Evolutionary conservation across 306 rosid species (phyloP).

Genomic region (Cicer cuneatum): DNA sequence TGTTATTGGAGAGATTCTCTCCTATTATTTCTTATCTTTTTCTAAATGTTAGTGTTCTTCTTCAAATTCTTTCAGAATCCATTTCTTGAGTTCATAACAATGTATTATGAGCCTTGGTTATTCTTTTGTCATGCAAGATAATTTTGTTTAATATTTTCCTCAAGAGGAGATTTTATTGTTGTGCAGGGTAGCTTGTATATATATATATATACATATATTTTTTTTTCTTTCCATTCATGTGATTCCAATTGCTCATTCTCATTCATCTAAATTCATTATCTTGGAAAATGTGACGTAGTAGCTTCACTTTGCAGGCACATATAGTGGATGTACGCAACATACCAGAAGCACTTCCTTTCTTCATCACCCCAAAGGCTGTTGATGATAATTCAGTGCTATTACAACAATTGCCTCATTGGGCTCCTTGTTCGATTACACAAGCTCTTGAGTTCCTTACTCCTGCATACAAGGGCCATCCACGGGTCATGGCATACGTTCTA

Average conservation of each 20-base stretch:
- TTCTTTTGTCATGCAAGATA: too few relatives aligned
- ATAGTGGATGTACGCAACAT: slow-evolving; percentile 83
- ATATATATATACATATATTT: not conserved
- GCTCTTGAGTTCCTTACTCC: slow-evolving; percentile 96
- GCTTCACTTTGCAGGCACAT: slow-evolving; percentile 65
- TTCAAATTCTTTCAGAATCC: too few relatives aligned
- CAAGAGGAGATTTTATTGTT: not conserved
- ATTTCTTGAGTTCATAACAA: too few relatives aligned
- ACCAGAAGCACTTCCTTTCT: slow-evolving; percentile 96
- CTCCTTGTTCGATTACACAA: slow-evolving; percentile 96
- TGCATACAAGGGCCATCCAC: slow-evolving; percentile 94
- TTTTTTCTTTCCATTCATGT: not conserved
- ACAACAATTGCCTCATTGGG: slow-evolving; percentile 99
- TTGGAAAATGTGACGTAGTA: slow-evolving; percentile 37
- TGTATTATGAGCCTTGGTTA: too few relatives aligned
- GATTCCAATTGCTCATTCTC: slow-evolving; percentile 30
- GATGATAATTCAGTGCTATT: slow-evolving; percentile 93
- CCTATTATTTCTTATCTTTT: too few relatives aligned
- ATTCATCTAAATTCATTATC: slow-evolving; percentile 21
- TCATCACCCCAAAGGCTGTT: slow-evolving; percentile 88
- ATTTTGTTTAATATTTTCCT: not conserved
- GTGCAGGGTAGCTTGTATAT: slow-evolving; percentile 13
- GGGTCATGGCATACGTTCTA: slow-evolving; percentile 97
- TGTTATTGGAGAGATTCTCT: too few relatives aligned
- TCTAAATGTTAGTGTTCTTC: too few relatives aligned